Evolutionary conservation across 2,329 filamentous ascomycete genomes (phyloP), one percentile per base, ranked within the genome.

Genomic region (Triangularia verruculosa): DNA sequence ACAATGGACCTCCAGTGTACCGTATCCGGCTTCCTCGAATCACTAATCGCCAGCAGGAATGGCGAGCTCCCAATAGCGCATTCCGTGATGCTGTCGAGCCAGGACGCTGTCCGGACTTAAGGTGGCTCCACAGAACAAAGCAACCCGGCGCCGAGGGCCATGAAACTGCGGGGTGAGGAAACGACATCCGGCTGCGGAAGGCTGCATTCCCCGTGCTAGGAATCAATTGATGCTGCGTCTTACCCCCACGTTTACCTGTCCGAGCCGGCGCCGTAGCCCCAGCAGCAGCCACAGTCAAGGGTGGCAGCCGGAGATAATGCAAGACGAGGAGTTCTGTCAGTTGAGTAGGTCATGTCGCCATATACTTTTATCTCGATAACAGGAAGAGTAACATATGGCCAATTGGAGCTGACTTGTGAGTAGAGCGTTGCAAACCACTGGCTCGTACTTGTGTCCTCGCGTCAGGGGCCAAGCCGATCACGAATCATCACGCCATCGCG

Each of bases 401-500:
- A 63, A 65, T 64, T 34, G 39, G 39, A 47, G 54, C 12, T 11
- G 12, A 12, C 11, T 6, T 58, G n/a, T 4, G 15, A 15, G 1
- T 25, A 47, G 39, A 47, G n/a, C 30, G 27, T 22, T 25, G 30
- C 17, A 11, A 47, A 47, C n/a, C 39, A 47, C 15, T 22, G 39
- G 39, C 13, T 20, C 7, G 39, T 47, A 20, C 9, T 6, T 8
- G 12, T 47, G 3, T 47, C 39, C 55, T 66, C 53, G 63, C 64
- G 64, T 67, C 61, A 68, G 56, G 9, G 30, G 22, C 53, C 22
- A 39, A 58, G 54, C n/a, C 39, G 60, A 68, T 64, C 64, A 68
- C 67, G 67, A 59, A 53, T 64, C 64, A 67, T 68, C 66, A 68
- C 67, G 67, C 30, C 63, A 69, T 68, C 25, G 53, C 24, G n/a